These are phyloP conservation scores for Curvularia sp. DNA, from an alignment of 2,329 filamentous ascomycete species.

Conservation along the genomic window DNA sequence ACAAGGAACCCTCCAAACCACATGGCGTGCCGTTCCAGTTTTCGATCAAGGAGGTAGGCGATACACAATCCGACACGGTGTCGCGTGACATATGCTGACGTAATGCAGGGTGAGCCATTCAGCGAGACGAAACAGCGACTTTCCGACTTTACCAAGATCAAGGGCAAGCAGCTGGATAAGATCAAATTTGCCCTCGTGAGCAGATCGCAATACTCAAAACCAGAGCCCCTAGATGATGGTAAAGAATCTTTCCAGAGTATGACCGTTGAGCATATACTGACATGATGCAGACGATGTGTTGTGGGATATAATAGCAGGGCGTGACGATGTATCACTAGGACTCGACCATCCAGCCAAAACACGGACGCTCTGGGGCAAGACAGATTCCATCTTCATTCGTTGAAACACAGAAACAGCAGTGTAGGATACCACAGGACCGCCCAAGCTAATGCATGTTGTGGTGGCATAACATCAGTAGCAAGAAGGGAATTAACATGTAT, in stretches of 20 bases:
- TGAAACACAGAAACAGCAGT: slow-evolving; percentile 27
- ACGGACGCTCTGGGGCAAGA: slow-evolving; percentile 64
- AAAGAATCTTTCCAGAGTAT: slow-evolving; percentile 49
- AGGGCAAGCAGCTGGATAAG: slow-evolving; percentile 98
- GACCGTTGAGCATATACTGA: slow-evolving; percentile 16
- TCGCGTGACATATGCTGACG: slow-evolving; percentile 30
- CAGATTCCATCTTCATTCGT: slow-evolving; percentile 70
- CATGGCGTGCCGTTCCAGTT: slow-evolving; percentile 95
- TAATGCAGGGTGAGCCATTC: slow-evolving; percentile 76
- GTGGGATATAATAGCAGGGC: slow-evolving; percentile 50
- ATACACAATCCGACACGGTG: neutral
- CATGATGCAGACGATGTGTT: slow-evolving; percentile 53
- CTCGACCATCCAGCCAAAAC: slow-evolving; percentile 70
- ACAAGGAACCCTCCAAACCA: slow-evolving; percentile 81
- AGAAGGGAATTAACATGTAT: slow-evolving; percentile 5
- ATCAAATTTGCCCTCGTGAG: slow-evolving; percentile 87
- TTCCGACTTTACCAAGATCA: slow-evolving; percentile 89
- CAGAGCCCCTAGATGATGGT: slow-evolving; percentile 88
- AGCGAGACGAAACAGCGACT: slow-evolving; percentile 93
- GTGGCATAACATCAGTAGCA: slow-evolving; percentile 9
- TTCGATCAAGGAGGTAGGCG: slow-evolving; percentile 73
- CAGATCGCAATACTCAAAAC: slow-evolving; percentile 73
- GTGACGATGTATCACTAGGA: slow-evolving; percentile 55
- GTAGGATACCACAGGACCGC: slow-evolving; percentile 32
- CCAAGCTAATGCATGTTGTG: neutral